These are phyloP conservation scores for Fistulina hepatica DNA, from an alignment of 1,284 basidiomycete species.

Conservation along the genomic window DNA sequence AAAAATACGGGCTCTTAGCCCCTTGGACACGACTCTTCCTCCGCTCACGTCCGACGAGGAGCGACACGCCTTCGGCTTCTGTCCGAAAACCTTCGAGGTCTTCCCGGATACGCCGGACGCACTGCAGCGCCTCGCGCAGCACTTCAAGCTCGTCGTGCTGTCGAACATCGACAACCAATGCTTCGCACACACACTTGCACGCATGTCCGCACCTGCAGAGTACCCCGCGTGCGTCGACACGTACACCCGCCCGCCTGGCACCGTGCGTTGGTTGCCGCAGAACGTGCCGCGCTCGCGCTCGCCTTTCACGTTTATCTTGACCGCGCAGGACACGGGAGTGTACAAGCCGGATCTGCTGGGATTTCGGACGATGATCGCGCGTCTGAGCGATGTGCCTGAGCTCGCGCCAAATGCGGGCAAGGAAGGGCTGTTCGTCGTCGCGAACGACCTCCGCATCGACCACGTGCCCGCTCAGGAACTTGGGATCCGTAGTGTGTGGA, in stretches of 20 bases:
- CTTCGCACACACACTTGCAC: conserved; percentile 48
- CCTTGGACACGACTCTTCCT: conserved; percentile 13
- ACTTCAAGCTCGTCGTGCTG: conserved; percentile 58
- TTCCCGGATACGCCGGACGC: conserved; percentile 59
- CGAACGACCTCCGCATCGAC: conserved; percentile 51
- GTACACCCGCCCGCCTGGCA: conserved; percentile 24
- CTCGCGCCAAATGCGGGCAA: conserved; percentile 32
- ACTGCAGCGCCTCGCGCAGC: conserved; percentile 43
- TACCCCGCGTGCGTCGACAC: conserved; percentile 15
- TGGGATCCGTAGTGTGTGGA: conserved; percentile 49
- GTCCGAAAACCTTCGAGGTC: conserved; percentile 48
- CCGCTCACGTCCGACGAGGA: conserved; percentile 17
- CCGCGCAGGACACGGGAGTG: conserved; percentile 53
- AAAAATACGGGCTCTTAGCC: conserved; percentile 26
- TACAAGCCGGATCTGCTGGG: conserved; percentile 61
- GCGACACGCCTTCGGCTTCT: conserved; percentile 40
- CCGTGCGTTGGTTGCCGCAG: conserved; percentile 31
- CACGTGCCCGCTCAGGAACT: conserved; percentile 40
- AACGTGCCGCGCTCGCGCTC: conserved; percentile 31
- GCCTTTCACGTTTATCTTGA: conserved; percentile 52
- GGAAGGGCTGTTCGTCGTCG: conserved; percentile 36
- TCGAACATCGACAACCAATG: conserved; percentile 63
- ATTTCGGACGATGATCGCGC: conserved; percentile 42
- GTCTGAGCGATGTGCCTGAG: too few relatives aligned
- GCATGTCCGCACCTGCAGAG: conserved; percentile 34